Evolutionary conservation across 208 protist species (phyloP).

Genomic region (Leishmania braziliensis): DNA sequence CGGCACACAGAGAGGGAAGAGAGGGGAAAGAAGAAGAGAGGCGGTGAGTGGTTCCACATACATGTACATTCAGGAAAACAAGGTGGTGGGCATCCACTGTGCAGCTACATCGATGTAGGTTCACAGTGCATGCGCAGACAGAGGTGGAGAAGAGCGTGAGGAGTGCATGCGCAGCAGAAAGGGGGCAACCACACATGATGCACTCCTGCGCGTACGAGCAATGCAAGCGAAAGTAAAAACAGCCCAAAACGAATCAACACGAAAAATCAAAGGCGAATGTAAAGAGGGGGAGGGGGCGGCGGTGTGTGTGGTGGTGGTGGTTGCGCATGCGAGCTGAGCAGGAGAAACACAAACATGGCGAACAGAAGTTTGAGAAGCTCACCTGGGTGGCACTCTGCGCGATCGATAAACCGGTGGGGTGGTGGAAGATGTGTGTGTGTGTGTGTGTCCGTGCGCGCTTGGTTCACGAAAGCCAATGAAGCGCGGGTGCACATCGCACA

Average conservation of each 20-base stretch:
- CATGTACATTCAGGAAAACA: not conserved
- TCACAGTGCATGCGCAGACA: not conserved
- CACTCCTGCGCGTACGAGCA: not conserved
- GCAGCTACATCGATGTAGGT: not conserved
- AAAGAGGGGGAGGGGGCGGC: not conserved
- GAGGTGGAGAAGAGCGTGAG: not conserved
- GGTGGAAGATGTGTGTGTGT: too few species aligned
- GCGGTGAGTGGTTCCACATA: not conserved
- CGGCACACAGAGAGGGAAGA: not conserved
- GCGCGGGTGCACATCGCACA: not conserved
- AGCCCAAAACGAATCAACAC: not conserved
- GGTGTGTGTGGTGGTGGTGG: not conserved
- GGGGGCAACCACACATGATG: not conserved
- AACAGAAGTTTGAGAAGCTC: too few species aligned
- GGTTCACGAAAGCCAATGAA: not conserved
- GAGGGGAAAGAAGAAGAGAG: not conserved
- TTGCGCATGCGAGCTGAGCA: not conserved
- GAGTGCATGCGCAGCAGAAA: not conserved
- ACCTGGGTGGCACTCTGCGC: too few species aligned
- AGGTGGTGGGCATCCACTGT: not conserved
- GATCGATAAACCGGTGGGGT: not conserved
- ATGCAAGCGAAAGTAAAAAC: too few species aligned
- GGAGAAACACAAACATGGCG: not conserved
- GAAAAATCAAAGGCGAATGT: not conserved
- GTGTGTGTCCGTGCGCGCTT: not conserved